Evolutionary conservation across 768 basidiomycete genomes (phyloP), one percentile per base, ranked within the genome.

Genomic region (Amanita muscaria): DNA sequence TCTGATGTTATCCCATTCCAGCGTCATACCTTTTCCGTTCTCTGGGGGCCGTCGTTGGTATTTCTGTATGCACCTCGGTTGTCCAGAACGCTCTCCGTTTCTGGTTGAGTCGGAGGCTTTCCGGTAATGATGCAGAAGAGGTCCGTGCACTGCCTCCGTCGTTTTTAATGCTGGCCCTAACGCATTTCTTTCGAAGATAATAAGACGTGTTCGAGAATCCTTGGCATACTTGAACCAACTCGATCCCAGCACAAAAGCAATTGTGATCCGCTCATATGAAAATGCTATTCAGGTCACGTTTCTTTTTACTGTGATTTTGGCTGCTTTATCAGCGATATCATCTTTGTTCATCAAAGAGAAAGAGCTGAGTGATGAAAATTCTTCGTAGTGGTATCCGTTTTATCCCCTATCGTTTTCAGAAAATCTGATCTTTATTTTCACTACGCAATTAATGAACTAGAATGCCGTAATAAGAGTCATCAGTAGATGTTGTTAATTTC

Each of bases 21-120:
- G 79, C 76, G 1, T 79, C 77, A 0, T 80, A 80, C 55, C 76
- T 83, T 27, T 81, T 81, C 65, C 75, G 79, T 27, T 79, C 79
- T 2, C 56, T 81, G 10, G 79, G 79, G 2, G 70, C 69, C 1
- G 76, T 81, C 6, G 59, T 80, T 18, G 76, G 77, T 1, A 53
- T 81, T 1, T 77, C 79, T 0, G 56, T 76, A 0, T 73, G 73
- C 3, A 79, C 76, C 42, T 73, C 78, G 0, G 53, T 81, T n/a
- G 60, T 77, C 0, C 79, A 81, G 55, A 60, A 65, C 31, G 67
- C 66, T 1, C 63, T 83, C 11, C 66, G 77, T 1, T 61, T 56
- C 10, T 58, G 63, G 12, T 65, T 80, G 5, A 66, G 59, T 15
- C 49, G 50, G 21, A 65, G 62, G 24, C 61, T 81, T 1, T 57